Conservation (phyloP, 2,329 filamentous ascomycete genomes). For the Colletotrichum tanaceti region DNA sequence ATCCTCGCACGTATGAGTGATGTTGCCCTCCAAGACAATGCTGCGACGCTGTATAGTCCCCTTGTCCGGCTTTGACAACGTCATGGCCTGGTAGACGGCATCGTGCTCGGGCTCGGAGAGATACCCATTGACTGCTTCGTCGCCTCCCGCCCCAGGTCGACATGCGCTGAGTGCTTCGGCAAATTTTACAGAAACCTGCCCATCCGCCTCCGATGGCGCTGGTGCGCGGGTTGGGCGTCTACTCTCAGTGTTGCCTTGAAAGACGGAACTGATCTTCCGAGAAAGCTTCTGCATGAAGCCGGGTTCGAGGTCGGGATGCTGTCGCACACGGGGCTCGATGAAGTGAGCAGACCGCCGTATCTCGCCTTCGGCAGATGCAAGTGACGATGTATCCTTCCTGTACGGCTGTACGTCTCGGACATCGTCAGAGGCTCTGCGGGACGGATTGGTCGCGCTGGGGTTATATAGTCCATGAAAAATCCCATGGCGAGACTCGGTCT, state of each 20-base stretch:
- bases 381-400: too few relatives aligned
- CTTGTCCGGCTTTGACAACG: slow-evolving; percentile 6
- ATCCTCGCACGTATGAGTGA: slow-evolving; percentile 3
- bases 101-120: slow-evolving; percentile 19
- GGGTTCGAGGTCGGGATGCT: not conserved
- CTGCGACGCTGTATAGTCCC: not conserved
- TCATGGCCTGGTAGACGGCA: slow-evolving; percentile 18
- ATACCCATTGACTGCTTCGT: not conserved
- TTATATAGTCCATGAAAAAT: slow-evolving; percentile 42
- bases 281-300: slow-evolving; percentile 27
- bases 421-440: slow-evolving; percentile 17
- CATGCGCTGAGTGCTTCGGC: not conserved
- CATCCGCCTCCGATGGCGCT: slow-evolving; percentile 12
- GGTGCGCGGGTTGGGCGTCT: slow-evolving; percentile 10
- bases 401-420: not conserved
- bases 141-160: too few relatives aligned
- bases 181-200: not conserved
- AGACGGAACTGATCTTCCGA: slow-evolving; percentile 35
- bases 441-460: not conserved
- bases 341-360: slow-evolving; percentile 19
- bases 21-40: slow-evolving; percentile 16
- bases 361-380: not conserved
- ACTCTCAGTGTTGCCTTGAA: slow-evolving; percentile 2
- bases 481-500: slow-evolving; percentile 36
- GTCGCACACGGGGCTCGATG: not conserved